A percentile compares a stretch with the other conserved stretches of the same genome.
phyloP scores from a whole-genome alignment of 371 early-diverging fungal species.

The Mortierella sp. region DNA sequence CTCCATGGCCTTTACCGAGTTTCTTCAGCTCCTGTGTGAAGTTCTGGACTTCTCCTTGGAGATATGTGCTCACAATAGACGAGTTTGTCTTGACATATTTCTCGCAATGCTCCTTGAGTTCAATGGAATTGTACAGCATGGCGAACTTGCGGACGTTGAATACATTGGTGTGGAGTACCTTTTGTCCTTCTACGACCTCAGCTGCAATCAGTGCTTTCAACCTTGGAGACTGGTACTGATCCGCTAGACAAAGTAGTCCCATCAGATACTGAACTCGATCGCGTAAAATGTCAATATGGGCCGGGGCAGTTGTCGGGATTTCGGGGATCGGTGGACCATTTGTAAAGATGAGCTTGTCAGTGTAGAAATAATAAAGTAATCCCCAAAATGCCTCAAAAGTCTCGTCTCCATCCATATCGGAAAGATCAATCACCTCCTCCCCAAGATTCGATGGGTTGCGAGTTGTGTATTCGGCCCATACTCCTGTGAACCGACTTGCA shows the following conservation, averaged over 20 bases:
- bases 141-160: slow-evolving; percentile 17
- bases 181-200: slow-evolving; percentile 9
- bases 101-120: slow-evolving; percentile 19
- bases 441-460: slow-evolving; percentile 5
- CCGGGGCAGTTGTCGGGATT: background rate
- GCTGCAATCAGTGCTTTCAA: slow-evolving; percentile 17
- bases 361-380: slow-evolving; percentile 30
- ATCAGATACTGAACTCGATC: slow-evolving; percentile 28
- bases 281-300: background rate
- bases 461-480: slow-evolving; percentile 7
- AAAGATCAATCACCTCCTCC: slow-evolving; percentile 19
- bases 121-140: background rate
- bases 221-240: slow-evolving; percentile 10
- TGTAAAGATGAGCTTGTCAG: slow-evolving; percentile 11
- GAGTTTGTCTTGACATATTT: slow-evolving; percentile 13
- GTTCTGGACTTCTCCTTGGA: slow-evolving; percentile 14
- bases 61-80: slow-evolving; percentile 1
- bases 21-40: background rate
- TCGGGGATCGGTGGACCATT: slow-evolving; percentile 11
- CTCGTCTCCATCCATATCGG: background rate
- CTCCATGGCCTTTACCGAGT: background rate
- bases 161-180: slow-evolving; percentile 24
- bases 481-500: slow-evolving; percentile 6
- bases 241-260: slow-evolving; percentile 9
- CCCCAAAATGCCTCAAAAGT: slow-evolving; percentile 28